Percentiles rank a stretch among this genome's conserved stretches.
These are phyloP conservation scores for Panicum miliaceum DNA, from an alignment of 176 grass and related monocot genomes.

Conservation along the genomic window DNA sequence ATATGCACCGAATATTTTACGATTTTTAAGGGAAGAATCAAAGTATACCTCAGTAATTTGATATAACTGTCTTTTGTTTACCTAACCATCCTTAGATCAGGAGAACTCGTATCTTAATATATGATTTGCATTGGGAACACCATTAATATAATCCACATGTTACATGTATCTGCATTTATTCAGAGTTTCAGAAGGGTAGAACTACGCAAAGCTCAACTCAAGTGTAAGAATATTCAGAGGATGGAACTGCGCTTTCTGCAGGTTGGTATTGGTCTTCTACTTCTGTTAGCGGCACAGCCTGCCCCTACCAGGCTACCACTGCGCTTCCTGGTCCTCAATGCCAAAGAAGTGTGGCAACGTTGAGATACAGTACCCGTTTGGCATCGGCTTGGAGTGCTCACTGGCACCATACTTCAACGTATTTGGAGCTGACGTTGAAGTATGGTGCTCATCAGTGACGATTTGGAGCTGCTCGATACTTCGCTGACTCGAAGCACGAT, in stretches of 20 bases:
- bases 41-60: neutral
- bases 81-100: too few species aligned
- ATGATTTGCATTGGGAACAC: too few species aligned
- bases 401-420: neutral
- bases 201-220: too few species aligned
- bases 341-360: constrained; percentile 40
- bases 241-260: neutral
- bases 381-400: constrained; percentile 39
- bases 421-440: too few species aligned
- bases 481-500: neutral
- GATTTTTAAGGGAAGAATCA: too few species aligned
- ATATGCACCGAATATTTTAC: too few species aligned
- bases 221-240: neutral
- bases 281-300: neutral
- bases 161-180: too few species aligned
- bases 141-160: too few species aligned
- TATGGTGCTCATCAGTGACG: accelerated
- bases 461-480: constrained; percentile 26
- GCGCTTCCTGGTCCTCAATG: constrained; percentile 11
- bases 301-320: too few species aligned
- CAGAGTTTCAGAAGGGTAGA: neutral
- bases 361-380: constrained; percentile 54
- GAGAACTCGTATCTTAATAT: too few species aligned
- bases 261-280: constrained; percentile 8
- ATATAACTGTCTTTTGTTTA: too few species aligned